Conservation (phyloP, 805 yeast genomes). For the Hermanozyma aechmeae region DNA sequence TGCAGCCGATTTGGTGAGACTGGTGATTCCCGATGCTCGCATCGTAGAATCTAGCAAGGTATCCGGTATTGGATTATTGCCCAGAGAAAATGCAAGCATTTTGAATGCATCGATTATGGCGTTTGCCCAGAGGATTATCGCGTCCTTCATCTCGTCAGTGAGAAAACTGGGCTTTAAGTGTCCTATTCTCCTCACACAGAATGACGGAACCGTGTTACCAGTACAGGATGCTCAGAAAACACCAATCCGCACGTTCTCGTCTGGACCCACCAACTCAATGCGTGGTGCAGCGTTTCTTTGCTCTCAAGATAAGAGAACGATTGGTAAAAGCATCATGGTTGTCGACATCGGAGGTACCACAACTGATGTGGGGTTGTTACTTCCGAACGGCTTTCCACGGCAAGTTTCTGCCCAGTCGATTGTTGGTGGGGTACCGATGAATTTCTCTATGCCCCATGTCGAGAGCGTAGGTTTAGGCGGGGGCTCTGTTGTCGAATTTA, state of each 20-base stretch:
- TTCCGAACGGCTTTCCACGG: constrained; percentile 39
- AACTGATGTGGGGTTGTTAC: constrained; percentile 37
- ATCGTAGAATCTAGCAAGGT: constrained; percentile 31
- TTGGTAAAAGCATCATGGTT: constrained; percentile 10
- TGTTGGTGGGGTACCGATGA: constrained; percentile 41
- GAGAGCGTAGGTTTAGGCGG: constrained; percentile 43
- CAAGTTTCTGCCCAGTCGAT: constrained; percentile 33
- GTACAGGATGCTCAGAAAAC: constrained; percentile 26
- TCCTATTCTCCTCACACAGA: constrained; percentile 35
- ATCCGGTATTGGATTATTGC: constrained; percentile 35
- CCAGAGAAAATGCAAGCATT: constrained; percentile 40
- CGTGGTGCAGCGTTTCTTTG: constrained; percentile 38
- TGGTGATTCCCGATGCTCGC: constrained; percentile 10
- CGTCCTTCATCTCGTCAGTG: constrained; percentile 30
- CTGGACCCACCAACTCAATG: constrained; percentile 42
- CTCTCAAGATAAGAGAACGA: constrained; percentile 2
- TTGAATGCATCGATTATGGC: constrained; percentile 35
- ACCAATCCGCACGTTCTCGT: constrained; percentile 40
- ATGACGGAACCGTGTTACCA: constrained; percentile 36
- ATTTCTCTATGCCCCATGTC: constrained; percentile 43
- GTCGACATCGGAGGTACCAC: constrained; percentile 46
- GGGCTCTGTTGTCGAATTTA: constrained; percentile 34
- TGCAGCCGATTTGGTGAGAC: constrained; percentile 22
- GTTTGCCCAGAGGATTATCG: constrained; percentile 33
- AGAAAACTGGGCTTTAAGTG: constrained; percentile 23